Percentiles rank a stretch among this genome's conserved stretches.
phyloP scores from a whole-genome alignment of 257 asterid genomes.

The Solanum tarapatanum region DNA sequence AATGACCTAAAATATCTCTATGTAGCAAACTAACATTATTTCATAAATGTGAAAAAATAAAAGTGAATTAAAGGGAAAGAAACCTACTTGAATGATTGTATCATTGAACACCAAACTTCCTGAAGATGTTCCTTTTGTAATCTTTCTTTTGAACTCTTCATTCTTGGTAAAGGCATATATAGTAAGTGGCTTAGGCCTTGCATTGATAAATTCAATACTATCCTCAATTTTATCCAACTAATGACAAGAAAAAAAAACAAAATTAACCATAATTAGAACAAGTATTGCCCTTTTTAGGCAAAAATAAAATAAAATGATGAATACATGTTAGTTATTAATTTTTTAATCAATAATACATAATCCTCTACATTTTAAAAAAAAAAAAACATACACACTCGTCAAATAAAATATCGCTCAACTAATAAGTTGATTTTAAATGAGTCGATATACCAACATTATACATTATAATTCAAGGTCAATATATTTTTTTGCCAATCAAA shows the following conservation, averaged over 20 bases:
- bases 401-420: not conserved
- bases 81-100: slow-evolving; percentile 60
- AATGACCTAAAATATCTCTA: not conserved
- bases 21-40: not conserved
- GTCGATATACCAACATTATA: not conserved
- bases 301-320: no score
- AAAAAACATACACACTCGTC: not conserved
- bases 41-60: not conserved
- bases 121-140: slow-evolving; percentile 43
- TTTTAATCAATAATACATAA: not conserved
- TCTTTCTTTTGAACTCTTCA: slow-evolving; percentile 28
- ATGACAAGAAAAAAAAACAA: slow-evolving; percentile 5
- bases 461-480: not conserved
- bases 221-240: slow-evolving; percentile 72
- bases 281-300: not conserved
- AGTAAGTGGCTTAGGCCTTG: slow-evolving; percentile 48
- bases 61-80: not conserved
- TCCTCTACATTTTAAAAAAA: no score
- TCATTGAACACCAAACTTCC: slow-evolving; percentile 66
- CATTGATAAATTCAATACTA: slow-evolving; percentile 46
- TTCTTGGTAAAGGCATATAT: slow-evolving; percentile 61
- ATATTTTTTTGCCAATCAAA: not conserved
- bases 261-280: not conserved
- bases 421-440: not conserved
- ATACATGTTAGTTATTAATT: not conserved